These are phyloP conservation scores for Xylaria telfairii DNA, from an alignment of 495 filamentous ascomycete genomes.

Conservation along the genomic window DNA sequence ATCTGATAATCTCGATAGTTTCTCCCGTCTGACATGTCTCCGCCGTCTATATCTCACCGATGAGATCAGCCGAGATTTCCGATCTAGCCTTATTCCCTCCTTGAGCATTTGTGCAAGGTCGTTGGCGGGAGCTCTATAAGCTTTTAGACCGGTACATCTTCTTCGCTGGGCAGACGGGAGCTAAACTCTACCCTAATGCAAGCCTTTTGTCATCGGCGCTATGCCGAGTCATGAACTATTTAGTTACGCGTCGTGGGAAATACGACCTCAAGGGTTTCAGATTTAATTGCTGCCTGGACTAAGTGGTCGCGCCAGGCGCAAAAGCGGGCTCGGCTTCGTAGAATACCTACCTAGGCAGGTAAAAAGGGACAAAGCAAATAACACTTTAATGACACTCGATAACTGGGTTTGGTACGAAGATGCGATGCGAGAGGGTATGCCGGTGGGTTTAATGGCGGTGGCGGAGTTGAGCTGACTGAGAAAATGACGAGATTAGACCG, in stretches of 20 bases:
- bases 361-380: background rate
- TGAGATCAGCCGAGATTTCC: background rate
- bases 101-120: background rate
- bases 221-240: background rate
- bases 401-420: background rate
- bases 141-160: background rate
- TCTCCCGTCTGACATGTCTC: background rate
- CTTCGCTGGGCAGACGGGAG: background rate
- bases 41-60: background rate
- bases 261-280: too few species aligned
- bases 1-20: too few species aligned
- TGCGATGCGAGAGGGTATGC: background rate
- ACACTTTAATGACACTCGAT: background rate
- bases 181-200: background rate
- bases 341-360: too few species aligned
- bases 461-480: conserved; percentile 13
- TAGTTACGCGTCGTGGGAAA: background rate
- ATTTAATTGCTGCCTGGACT: conserved; percentile 9
- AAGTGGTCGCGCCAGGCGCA: background rate
- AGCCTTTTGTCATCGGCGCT: background rate
- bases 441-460: conserved; percentile 1
- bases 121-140: background rate
- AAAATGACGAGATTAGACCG: background rate
- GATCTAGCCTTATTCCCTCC: background rate
- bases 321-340: background rate